Evolutionary conservation across 257 asterid genomes (phyloP), one percentile per base, ranked within the genome.

Genomic region (Penstemon barbatus): DNA sequence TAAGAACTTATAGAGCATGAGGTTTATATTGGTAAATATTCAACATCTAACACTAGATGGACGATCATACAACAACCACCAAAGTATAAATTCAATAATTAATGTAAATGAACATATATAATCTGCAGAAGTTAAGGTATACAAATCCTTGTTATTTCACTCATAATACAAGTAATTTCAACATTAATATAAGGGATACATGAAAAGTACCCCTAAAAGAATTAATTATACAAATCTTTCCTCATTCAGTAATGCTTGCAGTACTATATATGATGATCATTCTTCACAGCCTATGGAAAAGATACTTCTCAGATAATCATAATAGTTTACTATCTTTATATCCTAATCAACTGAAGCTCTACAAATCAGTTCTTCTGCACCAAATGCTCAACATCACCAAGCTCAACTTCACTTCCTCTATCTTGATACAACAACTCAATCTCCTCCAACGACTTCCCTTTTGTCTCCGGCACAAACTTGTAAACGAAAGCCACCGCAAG

Each of bases 381-480:
- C 65, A 92, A 79, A 71, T 70, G 89, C 63, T 89, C 92, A 25
- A 71, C 89, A 55, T 92, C 96, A 39, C 83, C 96, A 8, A 87
- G 88, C 76, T 86, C 86, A 63, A 83, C 84, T 76, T 84, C 90
- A 15, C 84, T 61, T 33, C 60, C 81, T 66, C 81, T 89, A 39
- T 79, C 84, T 63, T 81, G 85, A 70, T 87, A 92, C 85, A 92
- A 57, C 77, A 65, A 8, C 55, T 87, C 97, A 11, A 92, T 92
- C 84, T 92, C 86, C 81, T 92, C 98, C 8, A 92, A 71, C 3
- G 98, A 89, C 61, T 89, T 92, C 2, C 98, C 98, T 79, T 89
- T 92, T 4, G 98, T 92, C 61, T 92, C 98, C 0, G 96, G 98
- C 6, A 92, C 84, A 19, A 61, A 59, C 43, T 33, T 69, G 70